Percentiles rank a stretch among this genome's conserved stretches.
Conservation (phyloP, 768 basidiomycete species). For the Cystoderma amianthinum region DNA sequence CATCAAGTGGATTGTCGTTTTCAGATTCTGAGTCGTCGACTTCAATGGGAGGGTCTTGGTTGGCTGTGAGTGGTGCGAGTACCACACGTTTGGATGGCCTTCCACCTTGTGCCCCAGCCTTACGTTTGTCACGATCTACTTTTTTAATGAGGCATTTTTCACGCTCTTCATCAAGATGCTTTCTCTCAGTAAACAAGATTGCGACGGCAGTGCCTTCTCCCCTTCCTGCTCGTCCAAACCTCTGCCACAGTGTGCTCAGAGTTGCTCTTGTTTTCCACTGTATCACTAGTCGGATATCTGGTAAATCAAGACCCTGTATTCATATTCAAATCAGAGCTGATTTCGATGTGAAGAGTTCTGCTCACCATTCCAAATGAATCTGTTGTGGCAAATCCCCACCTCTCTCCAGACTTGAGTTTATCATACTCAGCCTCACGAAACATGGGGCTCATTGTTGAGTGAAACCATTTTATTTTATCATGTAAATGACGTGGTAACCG, state of each 20-base stretch:
- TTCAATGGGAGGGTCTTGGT: background rate
- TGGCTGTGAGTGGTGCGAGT: background rate
- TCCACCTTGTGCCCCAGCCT: background rate
- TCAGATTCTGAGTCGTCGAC: background rate
- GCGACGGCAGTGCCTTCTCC: constrained; percentile 8
- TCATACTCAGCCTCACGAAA: constrained; percentile 10
- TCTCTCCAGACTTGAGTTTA: constrained; percentile 8
- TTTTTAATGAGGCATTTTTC: constrained; percentile 2
- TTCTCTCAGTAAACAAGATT: constrained; percentile 19
- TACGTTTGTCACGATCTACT: background rate
- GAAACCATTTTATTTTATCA: constrained; percentile 16
- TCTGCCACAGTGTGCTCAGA: too few relatives aligned
- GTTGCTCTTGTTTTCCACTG: too few relatives aligned
- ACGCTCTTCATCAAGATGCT: constrained; percentile 14
- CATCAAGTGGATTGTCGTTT: background rate
- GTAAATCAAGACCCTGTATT: too few relatives aligned
- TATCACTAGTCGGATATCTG: too few relatives aligned
- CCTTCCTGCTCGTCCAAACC: constrained; percentile 19
- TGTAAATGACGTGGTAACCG: constrained; percentile 5
- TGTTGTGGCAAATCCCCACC: constrained; percentile 18
- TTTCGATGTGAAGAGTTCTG: constrained; percentile 1
- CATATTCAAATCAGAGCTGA: too few relatives aligned
- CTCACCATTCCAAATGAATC: constrained; percentile 29
- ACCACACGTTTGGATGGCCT: background rate
- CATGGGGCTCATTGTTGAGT: constrained; percentile 16